phyloP scores from a whole-genome alignment of 345 rosid genomes.

The Brassica nigra region DNA sequence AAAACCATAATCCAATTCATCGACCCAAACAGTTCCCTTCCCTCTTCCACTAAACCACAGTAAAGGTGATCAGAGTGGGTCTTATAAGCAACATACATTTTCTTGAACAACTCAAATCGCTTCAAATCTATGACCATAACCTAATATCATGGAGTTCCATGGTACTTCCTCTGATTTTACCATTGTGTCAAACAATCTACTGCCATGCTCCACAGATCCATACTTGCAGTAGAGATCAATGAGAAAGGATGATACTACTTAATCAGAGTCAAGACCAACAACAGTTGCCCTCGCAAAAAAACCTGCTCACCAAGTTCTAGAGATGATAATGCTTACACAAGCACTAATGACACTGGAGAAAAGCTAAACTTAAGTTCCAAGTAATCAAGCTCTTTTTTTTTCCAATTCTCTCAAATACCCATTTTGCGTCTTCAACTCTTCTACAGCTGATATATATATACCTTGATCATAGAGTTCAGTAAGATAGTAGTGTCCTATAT shows the following conservation, averaged over 20 bases:
- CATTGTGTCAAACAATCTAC: conserved; percentile 62
- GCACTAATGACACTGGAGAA: conserved; percentile 49
- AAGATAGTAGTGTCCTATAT: conserved; percentile 58
- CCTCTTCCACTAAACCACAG: conserved; percentile 78
- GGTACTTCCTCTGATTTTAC: conserved; percentile 59
- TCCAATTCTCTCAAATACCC: conserved; percentile 50
- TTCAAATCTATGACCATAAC: conserved; percentile 71
- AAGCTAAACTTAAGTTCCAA: conserved; percentile 77
- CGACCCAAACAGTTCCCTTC: conserved; percentile 56
- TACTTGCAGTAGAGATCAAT: conserved; percentile 79
- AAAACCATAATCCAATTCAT: conserved; percentile 61
- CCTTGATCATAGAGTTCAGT: conserved; percentile 76
- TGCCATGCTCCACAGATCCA: conserved; percentile 49
- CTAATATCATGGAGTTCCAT: conserved; percentile 84
- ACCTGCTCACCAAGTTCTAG: conserved; percentile 70
- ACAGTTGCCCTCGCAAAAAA: conserved; percentile 58
- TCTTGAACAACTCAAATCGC: conserved; percentile 57
- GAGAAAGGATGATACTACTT: conserved; percentile 67
- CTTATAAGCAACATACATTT: conserved; percentile 56
- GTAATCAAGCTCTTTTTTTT: conserved; percentile 62
- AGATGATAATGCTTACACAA: not conserved
- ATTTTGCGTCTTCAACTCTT: conserved; percentile 68
- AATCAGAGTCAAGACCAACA: conserved; percentile 66
- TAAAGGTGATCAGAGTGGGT: conserved; percentile 63
- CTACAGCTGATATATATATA: conserved; percentile 73